Conservation (phyloP, 2,329 filamentous ascomycete species). For the Tricladium varicosporioides region DNA sequence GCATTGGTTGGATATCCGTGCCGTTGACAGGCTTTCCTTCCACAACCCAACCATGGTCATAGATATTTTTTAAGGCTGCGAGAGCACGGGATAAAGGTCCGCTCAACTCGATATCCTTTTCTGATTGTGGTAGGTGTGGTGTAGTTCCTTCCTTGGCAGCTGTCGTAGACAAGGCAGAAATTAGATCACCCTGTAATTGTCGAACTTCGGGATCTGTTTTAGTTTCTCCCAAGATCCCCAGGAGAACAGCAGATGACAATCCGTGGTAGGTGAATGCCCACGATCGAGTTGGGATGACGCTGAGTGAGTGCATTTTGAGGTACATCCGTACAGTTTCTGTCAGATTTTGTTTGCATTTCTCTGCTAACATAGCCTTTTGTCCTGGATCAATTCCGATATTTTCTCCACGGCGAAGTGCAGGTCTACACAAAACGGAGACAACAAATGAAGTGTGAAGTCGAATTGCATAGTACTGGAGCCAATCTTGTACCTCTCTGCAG, state of each 20-base stretch:
- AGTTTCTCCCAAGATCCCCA: conserved; percentile 62
- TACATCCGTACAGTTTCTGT: conserved; percentile 68
- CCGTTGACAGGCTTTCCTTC: conserved; percentile 35
- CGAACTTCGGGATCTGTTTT: conserved; percentile 62
- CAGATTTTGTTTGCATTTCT: conserved; percentile 60
- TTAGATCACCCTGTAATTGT: conserved; percentile 62
- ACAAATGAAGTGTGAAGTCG: conserved; percentile 65
- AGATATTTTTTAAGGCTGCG: conserved; percentile 62
- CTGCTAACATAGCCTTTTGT: conserved; percentile 54
- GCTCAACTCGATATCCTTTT: conserved; percentile 34
- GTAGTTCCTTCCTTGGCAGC: conserved; percentile 55
- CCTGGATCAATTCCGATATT: conserved; percentile 44
- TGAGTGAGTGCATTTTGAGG: conserved; percentile 66
- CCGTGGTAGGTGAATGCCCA: conserved; percentile 70
- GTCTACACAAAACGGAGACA: conserved; percentile 63
- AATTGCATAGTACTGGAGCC: conserved; percentile 62
- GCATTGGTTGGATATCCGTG: conserved; percentile 13
- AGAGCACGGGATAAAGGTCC: conserved; percentile 61
- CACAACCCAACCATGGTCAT: conserved; percentile 60
- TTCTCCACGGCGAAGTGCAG: conserved; percentile 54
- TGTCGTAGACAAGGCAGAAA: conserved; percentile 60
- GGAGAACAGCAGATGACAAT: conserved; percentile 61
- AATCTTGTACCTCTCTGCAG: conserved; percentile 63
- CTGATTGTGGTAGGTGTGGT: conserved; percentile 19
- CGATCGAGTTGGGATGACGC: conserved; percentile 62